Evolutionary conservation across 169 alveolate genomes (phyloP).

Genomic region (Plasmodium berghei): DNA sequence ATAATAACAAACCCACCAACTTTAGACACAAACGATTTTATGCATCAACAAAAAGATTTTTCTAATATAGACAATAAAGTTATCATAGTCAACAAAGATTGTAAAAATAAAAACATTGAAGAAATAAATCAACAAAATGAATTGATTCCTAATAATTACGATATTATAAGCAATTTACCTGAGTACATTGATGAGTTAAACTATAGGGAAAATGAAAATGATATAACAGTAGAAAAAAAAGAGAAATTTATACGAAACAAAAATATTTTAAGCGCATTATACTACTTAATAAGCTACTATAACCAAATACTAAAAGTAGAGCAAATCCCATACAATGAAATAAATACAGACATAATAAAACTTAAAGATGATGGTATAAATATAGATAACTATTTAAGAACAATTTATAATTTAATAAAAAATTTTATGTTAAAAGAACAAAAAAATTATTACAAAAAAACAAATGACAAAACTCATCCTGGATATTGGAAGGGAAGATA

Average conservation of each 20-base stretch:
- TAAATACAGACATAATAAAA: conserved; percentile 54
- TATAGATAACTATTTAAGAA: conserved; percentile 45
- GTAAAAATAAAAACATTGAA: neutral
- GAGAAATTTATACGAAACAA: conserved; percentile 17
- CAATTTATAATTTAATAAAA: conserved; percentile 39
- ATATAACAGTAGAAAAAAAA: neutral
- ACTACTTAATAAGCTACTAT: conserved; percentile 45
- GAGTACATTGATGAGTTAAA: too few relatives aligned
- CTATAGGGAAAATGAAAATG: too few relatives aligned
- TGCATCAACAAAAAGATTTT: neutral
- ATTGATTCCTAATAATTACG: too few relatives aligned
- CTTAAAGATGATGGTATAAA: conserved; percentile 51
- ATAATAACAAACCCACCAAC: neutral
- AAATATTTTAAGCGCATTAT: conserved; percentile 37
- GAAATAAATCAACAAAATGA: too few relatives aligned
- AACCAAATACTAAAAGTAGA: conserved; percentile 64
- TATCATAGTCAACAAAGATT: neutral
- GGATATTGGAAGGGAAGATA: conserved; percentile 62
- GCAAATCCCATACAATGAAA: conserved; percentile 45
- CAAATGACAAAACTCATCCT: conserved; percentile 57
- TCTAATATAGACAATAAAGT: neutral
- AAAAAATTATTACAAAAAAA: conserved; percentile 38
- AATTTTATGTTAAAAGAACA: conserved; percentile 54
- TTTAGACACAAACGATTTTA: neutral
- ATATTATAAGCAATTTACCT: too few relatives aligned